Base-by-base conservation (phyloP, 2,329 filamentous ascomycete species). In the Rosellinia necatrix region DNA sequence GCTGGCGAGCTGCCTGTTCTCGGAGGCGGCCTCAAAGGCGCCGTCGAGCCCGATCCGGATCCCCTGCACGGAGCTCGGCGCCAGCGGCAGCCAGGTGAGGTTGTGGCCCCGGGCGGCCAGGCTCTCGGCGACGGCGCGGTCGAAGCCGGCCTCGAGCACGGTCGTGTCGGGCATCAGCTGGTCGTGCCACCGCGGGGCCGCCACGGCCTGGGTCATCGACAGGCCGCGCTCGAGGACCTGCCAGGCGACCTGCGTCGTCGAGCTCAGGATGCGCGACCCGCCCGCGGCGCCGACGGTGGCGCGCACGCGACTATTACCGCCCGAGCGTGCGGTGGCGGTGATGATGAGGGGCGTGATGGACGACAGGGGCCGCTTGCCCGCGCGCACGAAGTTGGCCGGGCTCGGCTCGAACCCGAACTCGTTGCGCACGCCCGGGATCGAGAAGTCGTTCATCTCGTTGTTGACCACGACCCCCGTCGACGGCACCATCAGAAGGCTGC, bases 381-480 rank as follows among this genome's bases (percentile, higher is more conserved):
- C 85, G 4, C 85, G 82, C 70, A 97, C 86, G 70, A 86, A 97
- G 78, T 97, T 97, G 40, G 87, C 82, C 3, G 85, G 83, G 0
- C 85, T 87, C 1, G 93, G 92, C 40, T 87, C 82, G 75, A 91
- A 96, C 49, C 91, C 92, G 70, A 97, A 97, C 22, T 87, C 85
- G 70, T 96, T 96, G 55, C 79, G 81, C 1, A 81, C 76, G 49
- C 84, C 84, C 0, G 93, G 92, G 66, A 96, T 92, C 44, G 87
- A 91, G 76, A 97, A 97, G 75, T 96, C 91, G 76, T 87, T 82
- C 80, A 84, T 84, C 72, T 88, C 81, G 71, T 86, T 79, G 72
- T 86, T 88, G 22, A 96, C 84, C 52, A 96, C 90, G 55, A 96
- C 81, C 15, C 92, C 92, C 0, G 91, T 92, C 64, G 88, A 82